phyloP scores from a whole-genome alignment of 768 basidiomycete genomes.

The Collybiopsis luxurians region DNA sequence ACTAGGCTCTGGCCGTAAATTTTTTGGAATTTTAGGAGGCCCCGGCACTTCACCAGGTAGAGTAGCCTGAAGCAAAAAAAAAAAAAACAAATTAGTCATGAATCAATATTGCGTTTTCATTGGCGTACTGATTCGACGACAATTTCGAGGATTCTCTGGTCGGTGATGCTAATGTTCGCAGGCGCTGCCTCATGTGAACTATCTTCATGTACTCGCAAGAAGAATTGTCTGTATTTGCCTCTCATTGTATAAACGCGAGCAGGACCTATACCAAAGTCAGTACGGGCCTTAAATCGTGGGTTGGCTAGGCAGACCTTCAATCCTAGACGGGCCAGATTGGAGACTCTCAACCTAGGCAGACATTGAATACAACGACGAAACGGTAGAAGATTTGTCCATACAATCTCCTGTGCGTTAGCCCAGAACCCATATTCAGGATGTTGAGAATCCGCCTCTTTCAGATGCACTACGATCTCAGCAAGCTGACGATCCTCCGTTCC shows the following conservation, averaged over 20 bases:
- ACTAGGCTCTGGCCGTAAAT: slow-evolving; percentile 12
- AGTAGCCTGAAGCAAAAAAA: slow-evolving; percentile 25
- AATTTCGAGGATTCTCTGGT: slow-evolving; percentile 53
- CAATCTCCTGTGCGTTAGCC: slow-evolving; percentile 68
- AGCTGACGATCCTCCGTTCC: slow-evolving; percentile 54
- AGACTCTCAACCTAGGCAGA: slow-evolving; percentile 43
- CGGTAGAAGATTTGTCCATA: slow-evolving; percentile 20
- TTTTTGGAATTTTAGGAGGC: slow-evolving; percentile 30
- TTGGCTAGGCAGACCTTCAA: slow-evolving; percentile 67
- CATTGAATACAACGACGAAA: neutral
- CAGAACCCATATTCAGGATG: slow-evolving; percentile 58
- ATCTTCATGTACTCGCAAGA: slow-evolving; percentile 57
- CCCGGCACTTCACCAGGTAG: slow-evolving; percentile 29
- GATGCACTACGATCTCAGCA: slow-evolving; percentile 63
- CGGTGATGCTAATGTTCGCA: slow-evolving; percentile 55
- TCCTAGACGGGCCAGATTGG: slow-evolving; percentile 59
- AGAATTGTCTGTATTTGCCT: slow-evolving; percentile 66
- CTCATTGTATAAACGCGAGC: slow-evolving; percentile 66
- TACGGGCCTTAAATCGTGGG: slow-evolving; percentile 69
- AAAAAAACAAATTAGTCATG: neutral
- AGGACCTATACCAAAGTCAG: slow-evolving; percentile 57
- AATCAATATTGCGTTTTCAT: neutral
- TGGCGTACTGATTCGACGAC: slow-evolving; percentile 56
- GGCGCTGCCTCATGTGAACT: slow-evolving; percentile 49
- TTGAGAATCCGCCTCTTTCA: slow-evolving; percentile 38